Conservation (phyloP, 306 rosid genomes). For the Begonia loranthoides region DNA sequence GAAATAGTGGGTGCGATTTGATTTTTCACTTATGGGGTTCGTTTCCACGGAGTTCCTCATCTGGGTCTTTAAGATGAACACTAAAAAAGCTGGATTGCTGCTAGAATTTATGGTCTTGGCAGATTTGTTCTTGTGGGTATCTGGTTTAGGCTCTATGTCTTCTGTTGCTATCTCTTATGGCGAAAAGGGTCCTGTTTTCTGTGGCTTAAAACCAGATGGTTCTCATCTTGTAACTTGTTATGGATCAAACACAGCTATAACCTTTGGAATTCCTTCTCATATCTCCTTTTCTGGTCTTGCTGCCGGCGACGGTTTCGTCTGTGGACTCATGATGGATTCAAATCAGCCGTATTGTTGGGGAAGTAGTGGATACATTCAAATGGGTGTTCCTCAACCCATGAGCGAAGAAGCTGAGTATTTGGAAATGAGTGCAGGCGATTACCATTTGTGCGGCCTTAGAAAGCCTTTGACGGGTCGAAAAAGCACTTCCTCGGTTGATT, state of each 20-base stretch:
- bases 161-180: slow-evolving; percentile 80
- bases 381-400: slow-evolving; percentile 92
- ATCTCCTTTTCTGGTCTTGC: slow-evolving; percentile 64
- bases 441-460: slow-evolving; percentile 74
- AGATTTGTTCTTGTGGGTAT: slow-evolving; percentile 28
- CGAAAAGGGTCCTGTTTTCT: slow-evolving; percentile 65
- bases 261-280: slow-evolving; percentile 54
- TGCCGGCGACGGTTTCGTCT: slow-evolving; percentile 80
- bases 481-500: slow-evolving; percentile 58
- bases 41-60: slow-evolving; percentile 14
- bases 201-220: slow-evolving; percentile 79
- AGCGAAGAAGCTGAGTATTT: slow-evolving; percentile 42
- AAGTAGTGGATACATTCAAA: slow-evolving; percentile 46
- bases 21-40: slow-evolving; percentile 23
- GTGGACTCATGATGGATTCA: slow-evolving; percentile 75
- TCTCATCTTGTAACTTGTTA: slow-evolving; percentile 70
- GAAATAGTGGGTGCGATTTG: slow-evolving; percentile 5
- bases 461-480: slow-evolving; percentile 43
- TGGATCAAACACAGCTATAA: slow-evolving; percentile 70
- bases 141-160: slow-evolving; percentile 88
- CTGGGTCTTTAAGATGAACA: slow-evolving; percentile 24
- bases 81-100: slow-evolving; percentile 20
- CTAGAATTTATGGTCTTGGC: slow-evolving; percentile 28
- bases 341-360: slow-evolving; percentile 96
- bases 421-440: slow-evolving; percentile 92